Evolutionary conservation across 495 filamentous ascomycete species (phyloP).

Genomic region (Lasiosphaeria hispida): DNA sequence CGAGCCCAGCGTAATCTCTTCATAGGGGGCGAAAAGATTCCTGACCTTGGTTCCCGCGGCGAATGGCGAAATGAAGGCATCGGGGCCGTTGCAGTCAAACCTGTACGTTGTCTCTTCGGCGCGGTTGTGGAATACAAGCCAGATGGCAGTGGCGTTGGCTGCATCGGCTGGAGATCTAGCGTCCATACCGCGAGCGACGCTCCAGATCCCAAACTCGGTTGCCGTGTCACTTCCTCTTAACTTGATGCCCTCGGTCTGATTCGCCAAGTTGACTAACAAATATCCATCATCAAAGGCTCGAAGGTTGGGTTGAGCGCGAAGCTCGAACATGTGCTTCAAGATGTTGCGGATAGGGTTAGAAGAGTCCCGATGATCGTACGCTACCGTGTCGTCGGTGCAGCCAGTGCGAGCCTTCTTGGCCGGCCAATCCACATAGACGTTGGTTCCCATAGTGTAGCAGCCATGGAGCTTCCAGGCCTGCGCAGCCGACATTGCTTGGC

Average conservation of each 20-base stretch:
- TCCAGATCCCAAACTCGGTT: constrained; percentile 66
- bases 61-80: constrained; percentile 56
- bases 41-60: constrained; percentile 54
- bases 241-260: constrained; percentile 54
- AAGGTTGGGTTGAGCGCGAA: constrained; percentile 51
- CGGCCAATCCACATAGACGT: constrained; percentile 19
- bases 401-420: constrained; percentile 54
- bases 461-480: constrained; percentile 70
- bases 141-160: constrained; percentile 47
- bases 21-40: constrained; percentile 68
- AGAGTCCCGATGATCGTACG: constrained; percentile 54
- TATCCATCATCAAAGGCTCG: constrained; percentile 63
- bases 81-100: constrained; percentile 56
- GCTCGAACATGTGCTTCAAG: constrained; percentile 63
- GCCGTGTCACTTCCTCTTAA: constrained; percentile 56
- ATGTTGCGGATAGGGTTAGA: constrained; percentile 49
- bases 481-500: constrained; percentile 63
- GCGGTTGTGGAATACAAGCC: constrained; percentile 67
- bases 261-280: constrained; percentile 56
- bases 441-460: constrained; percentile 50
- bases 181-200: constrained; percentile 20
- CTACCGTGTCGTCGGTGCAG: constrained; percentile 66
- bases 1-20: constrained; percentile 53
- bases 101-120: constrained; percentile 58
- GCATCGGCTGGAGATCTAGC: constrained; percentile 58